Evolutionary conservation across 495 filamentous ascomycete genomes (phyloP), one percentile per base, ranked within the genome.

Genomic region (Aspergillus ellipticus): DNA sequence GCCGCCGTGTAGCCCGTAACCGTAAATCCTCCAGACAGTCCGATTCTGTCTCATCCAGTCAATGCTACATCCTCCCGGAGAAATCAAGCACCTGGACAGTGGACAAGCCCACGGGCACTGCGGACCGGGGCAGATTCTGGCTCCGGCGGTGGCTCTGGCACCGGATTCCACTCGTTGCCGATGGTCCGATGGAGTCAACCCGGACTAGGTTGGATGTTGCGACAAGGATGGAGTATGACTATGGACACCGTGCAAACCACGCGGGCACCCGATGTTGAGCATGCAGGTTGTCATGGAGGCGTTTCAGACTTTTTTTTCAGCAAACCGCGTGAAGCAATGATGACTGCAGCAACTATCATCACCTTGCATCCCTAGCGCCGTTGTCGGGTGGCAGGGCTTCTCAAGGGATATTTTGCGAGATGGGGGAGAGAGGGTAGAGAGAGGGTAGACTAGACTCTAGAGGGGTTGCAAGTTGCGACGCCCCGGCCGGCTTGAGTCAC

Each of bases 21-120:
- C 48, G 57, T 59, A 59, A 55, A 59, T 59, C 51, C 51, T 54
- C 42, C 41, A 46, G 45, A 21, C 15, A 8, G n/a, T n/a, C n/a
- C n/a, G n/a, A n/a, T n/a, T 28, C 21, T 16, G 7, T 15, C 5
- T n/a, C 8, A n/a, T 47, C 22, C 45, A 15, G 13, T 29, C 4
- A 2, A 39, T 39, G 35, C 11, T 4, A n/a, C 35, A 39, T 39
- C 35, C 35, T 39, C 35, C 35, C 5, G 35, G 35, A 39, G 11
- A 39, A n/a, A 39, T 39, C 35, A 39, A n/a, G 35, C 4, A 39
- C n/a, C 35, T n/a, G n/a, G 28, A 28, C 45, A 29, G n/a, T n/a
- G n/a, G 28, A 28, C 45, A 29, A 29, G 22, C 22, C 45, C 39
- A 8, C 37, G 49, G 29, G 35, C 33, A 52, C 20, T 3, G 33